Evolutionary conservation across 164 flowering plant species (phyloP), one percentile per base, ranked within the genome.

Genomic region (Magnolia sinica): DNA sequence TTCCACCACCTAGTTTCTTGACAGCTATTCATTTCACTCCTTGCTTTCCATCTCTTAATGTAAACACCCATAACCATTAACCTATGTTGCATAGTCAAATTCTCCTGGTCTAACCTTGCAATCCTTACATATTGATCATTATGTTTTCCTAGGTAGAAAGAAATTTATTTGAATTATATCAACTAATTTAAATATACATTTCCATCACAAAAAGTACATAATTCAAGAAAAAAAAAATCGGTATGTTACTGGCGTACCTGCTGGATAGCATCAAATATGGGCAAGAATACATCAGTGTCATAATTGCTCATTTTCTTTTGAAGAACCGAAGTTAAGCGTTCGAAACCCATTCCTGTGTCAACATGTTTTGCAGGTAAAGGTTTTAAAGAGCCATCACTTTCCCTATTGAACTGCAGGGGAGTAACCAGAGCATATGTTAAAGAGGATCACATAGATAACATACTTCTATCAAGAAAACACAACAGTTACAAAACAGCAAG

Each of bases 281-380:
- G 98, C 84, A 88, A n/a, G 85, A 96, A 96, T 19, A 96, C 89
- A 85, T 96, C 99, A 65, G 98, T 93, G 70, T 96, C 99, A 87
- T 94, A 96, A 85, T 94, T 96, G 89, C 99, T 94, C 96, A 92
- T 89, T 86, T 86, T 93, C 68, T 89, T 89, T 83, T 96, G 99
- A 72, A 96, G 96, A 78, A 94, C 87, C 37, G 98, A 93, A 49
- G 98, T 93, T 80, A 94, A 85, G 76, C 99, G 92, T 74, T 96
- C 99, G 83, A 96, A 94, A 69, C 99, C 99, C 98, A 96, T 52
- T 59, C 99, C 98, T 76, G 99, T 96, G 79, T 96, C 99, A 74
- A 96, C 99, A 83, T 96, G 99, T 87, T 96, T 96, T 45, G 98
- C 91, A 73, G 99, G 98, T 55, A 96, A 82, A 78, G 94, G 80